A percentile compares a stretch with the other conserved stretches of the same genome.
Conservation (phyloP, 176 grass and related monocot species). For the maize (Zea mays) region DNA sequence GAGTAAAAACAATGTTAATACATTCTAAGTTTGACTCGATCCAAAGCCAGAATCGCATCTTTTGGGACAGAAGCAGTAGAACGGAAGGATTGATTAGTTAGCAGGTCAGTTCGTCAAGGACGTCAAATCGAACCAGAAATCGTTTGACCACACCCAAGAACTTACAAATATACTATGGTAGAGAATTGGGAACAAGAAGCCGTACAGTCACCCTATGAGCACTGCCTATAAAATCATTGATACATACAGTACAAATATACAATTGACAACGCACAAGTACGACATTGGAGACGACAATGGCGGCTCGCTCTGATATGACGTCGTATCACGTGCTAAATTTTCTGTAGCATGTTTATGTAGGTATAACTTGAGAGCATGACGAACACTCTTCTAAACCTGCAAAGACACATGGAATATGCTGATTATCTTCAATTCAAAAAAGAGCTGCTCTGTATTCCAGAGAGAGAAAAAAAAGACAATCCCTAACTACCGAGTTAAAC, state of each 20-base stretch:
- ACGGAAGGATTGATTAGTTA: neutral
- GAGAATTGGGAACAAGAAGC: neutral
- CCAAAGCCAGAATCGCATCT: neutral
- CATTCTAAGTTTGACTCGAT: no score
- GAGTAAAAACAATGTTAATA: neutral
- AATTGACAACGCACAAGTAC: no score
- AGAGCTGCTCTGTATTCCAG: no score
- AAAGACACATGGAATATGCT: neutral
- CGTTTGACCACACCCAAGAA: neutral
- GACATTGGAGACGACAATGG: no score
- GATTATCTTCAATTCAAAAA: neutral
- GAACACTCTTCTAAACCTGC: constrained; percentile 68
- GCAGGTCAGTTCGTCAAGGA: neutral
- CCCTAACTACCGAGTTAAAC: neutral
- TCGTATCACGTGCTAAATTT: constrained; percentile 10
- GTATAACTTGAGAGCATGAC: constrained; percentile 62
- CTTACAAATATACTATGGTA: neutral
- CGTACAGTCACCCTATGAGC: neutral
- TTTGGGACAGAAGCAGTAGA: neutral
- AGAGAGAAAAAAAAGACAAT: no score
- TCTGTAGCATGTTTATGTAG: constrained; percentile 47
- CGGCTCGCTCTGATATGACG: neutral
- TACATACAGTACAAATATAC: neutral
- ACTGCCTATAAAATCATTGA: neutral
- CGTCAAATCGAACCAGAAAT: neutral